Base-by-base conservation (phyloP, 192 early-diverging fungal species). In the Jimgerdemannia flammicorona region DNA sequence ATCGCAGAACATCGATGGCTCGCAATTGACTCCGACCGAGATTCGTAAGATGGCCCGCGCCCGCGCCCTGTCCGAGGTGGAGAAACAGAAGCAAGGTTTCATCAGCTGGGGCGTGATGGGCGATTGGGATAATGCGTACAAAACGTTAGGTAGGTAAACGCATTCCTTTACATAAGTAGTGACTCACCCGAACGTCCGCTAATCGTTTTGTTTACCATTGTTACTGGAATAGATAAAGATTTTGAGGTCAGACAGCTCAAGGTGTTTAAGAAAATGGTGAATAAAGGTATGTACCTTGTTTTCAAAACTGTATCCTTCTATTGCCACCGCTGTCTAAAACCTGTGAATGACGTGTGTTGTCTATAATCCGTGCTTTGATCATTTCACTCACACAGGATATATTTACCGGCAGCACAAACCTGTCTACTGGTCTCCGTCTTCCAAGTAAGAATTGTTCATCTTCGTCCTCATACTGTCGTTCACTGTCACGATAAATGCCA, bases 381-480 rank as follows among this genome's bases (percentile, higher is more conserved):
- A 29, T 17, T 43, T n/a, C 40, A 7, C 41, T n/a, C 41, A 19
- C 64, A 64, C 20, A 74, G 90, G 90, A 6, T 87, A 90, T 39
- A 93, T 95, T 29, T 93, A 93, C 71, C 86, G 93, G 11, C 91
- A 91, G 75, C 86, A 90, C 79, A 93, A 93, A 72, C 93, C 93
- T 1, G 93, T 95, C 3, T 93, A 91, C 76, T 95, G 92, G 92
- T 95, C 92, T 42, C 93, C 93, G 3, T 95, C 93, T 3, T 93
- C 93, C 65, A 86, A 83, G 78, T 86, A 77, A 69, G 44, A 49
- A 29, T 18, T 17, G 18, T 29, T 29, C 4, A 71, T 43, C 8
- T 29, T 70, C 20, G 9, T 11, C 10, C 19, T 20, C n/a, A 70
- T 7, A 2, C 40, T 3, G 9, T 44, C 59, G 40, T 18, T 40